Evolutionary conservation across 2,329 filamentous ascomycete species (phyloP).

Genomic region (Colletotrichum agaves): DNA sequence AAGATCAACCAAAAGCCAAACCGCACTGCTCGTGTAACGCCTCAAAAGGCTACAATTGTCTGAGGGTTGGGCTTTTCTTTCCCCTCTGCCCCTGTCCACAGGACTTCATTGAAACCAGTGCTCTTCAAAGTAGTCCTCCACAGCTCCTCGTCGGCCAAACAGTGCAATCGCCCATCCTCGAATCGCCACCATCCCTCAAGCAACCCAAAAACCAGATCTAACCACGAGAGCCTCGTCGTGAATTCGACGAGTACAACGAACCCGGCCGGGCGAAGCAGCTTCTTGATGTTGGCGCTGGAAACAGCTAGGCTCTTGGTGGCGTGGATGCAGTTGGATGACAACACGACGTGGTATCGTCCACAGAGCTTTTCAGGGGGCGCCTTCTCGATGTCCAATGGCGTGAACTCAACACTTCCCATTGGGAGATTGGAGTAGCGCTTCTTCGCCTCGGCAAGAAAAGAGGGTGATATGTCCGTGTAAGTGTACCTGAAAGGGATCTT

Average conservation of each 20-base stretch:
- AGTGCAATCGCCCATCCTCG: not conserved
- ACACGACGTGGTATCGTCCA: not conserved
- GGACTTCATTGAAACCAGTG: not conserved
- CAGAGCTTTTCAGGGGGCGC: not conserved
- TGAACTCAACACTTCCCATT: no score
- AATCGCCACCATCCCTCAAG: not conserved
- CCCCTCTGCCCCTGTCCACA: not conserved
- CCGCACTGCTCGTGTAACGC: no score
- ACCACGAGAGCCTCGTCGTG: not conserved
- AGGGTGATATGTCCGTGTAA: no score
- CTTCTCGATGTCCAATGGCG: slow-evolving; percentile 9
- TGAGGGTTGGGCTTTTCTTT: slow-evolving; percentile 4
- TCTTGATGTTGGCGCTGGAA: not conserved
- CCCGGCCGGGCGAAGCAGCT: not conserved
- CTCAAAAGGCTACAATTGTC: slow-evolving; percentile 1
- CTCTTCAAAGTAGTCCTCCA: not conserved
- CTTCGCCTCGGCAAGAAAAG: no score
- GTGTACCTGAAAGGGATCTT: no score
- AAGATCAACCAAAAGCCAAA: no score
- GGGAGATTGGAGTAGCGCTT: no score
- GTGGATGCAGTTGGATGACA: slow-evolving; percentile 11
- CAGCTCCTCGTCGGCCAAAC: not conserved
- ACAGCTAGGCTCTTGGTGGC: not conserved
- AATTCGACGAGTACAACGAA: not conserved
- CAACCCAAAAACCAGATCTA: slow-evolving; percentile 3